A percentile compares a stretch with the other conserved stretches of the same genome.
Evolutionary conservation across 306 rosid species (phyloP).

Genomic region (Begonia peltatifolia): DNA sequence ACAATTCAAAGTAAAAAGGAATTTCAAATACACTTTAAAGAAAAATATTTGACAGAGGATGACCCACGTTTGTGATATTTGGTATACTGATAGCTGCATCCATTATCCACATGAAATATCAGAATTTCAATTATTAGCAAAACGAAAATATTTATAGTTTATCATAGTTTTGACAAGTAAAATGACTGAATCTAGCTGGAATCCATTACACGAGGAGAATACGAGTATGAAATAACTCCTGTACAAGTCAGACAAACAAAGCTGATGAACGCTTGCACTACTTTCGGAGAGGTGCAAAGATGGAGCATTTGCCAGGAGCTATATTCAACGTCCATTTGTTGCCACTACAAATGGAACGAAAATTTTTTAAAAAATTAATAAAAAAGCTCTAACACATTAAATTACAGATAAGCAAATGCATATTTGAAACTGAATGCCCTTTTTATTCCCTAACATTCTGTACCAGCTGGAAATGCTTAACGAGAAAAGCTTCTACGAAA

Average conservation of each 20-base stretch:
- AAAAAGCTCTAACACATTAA: background rate
- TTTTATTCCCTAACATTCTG: background rate
- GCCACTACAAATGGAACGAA: slow-evolving; percentile 49
- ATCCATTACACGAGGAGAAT: too few relatives aligned
- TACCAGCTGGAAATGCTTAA: too few relatives aligned
- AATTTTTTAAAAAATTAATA: slow-evolving; percentile 5
- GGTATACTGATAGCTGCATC: slow-evolving; percentile 94
- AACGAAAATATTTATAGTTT: too few relatives aligned
- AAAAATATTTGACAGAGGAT: slow-evolving; percentile 2
- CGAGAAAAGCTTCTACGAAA: too few relatives aligned
- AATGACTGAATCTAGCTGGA: too few relatives aligned
- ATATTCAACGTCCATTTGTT: slow-evolving; percentile 98
- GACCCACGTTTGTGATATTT: slow-evolving; percentile 98
- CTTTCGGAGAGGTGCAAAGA: slow-evolving; percentile 93
- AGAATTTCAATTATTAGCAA: slow-evolving; percentile 2
- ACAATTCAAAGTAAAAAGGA: background rate
- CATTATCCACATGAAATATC: slow-evolving; percentile 27
- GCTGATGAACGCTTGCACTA: slow-evolving; percentile 56
- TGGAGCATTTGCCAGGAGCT: slow-evolving; percentile 99
- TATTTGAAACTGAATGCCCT: background rate
- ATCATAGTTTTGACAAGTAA: too few relatives aligned
- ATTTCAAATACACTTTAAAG: background rate
- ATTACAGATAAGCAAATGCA: too few relatives aligned
- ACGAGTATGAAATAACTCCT: too few relatives aligned
- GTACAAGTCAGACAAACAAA: background rate